Evolutionary conservation across 2,329 filamentous ascomycete genomes (phyloP).

Genomic region (Penicillium thymicola): DNA sequence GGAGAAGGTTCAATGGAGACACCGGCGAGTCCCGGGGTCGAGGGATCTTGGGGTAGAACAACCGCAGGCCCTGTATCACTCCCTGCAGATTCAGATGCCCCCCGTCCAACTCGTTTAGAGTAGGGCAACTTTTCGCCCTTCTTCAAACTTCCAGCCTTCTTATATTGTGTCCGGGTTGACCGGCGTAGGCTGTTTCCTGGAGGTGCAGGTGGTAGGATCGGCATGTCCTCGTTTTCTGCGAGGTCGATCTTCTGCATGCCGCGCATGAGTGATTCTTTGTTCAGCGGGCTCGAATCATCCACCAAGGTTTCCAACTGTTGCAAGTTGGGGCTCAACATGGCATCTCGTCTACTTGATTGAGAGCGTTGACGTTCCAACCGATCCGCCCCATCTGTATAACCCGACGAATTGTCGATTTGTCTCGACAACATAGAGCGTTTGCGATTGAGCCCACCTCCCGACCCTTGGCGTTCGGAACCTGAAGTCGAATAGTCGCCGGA

Average conservation of each 20-base stretch:
- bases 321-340: constrained; percentile 61
- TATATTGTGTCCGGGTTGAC: constrained; percentile 88
- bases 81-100: constrained; percentile 57
- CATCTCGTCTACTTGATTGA: constrained; percentile 45
- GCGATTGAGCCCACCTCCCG: constrained; percentile 62
- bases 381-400: constrained; percentile 81
- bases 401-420: constrained; percentile 75
- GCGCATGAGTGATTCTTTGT: constrained; percentile 55
- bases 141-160: constrained; percentile 74
- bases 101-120: constrained; percentile 67
- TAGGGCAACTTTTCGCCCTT: constrained; percentile 73
- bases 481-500: constrained; percentile 67
- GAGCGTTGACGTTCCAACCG: constrained; percentile 72
- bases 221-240: constrained; percentile 65
- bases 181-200: constrained; percentile 77
- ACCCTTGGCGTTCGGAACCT: constrained; percentile 53
- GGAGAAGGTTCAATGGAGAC: constrained; percentile 39
- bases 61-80: constrained; percentile 40
- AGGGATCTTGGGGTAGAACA: constrained; percentile 33
- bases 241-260: constrained; percentile 45
- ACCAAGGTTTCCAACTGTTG: constrained; percentile 75
- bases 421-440: constrained; percentile 96
- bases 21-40: constrained; percentile 33
- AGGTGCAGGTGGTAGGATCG: constrained; percentile 73
- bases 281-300: constrained; percentile 69